These are phyloP conservation scores for Takakia lepidozioides DNA, from an alignment of 225 moss, liverwort and hornwort species.

Conservation along the genomic window DNA sequence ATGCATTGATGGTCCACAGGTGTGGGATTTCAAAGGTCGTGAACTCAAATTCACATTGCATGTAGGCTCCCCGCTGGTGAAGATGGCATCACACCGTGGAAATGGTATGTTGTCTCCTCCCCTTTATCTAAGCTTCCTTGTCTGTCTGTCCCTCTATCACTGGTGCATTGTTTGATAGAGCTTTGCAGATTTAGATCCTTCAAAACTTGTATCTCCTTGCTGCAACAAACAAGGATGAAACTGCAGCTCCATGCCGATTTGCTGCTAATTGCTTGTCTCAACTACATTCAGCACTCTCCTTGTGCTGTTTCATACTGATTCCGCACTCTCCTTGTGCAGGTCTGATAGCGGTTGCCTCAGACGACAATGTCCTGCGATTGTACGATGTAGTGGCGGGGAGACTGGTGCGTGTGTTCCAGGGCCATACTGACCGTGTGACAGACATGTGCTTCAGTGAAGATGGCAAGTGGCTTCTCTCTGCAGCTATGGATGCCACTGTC, in stretches of 20 bases:
- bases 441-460: slow-evolving; percentile 95
- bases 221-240: too few relatives aligned
- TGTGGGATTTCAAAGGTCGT: slow-evolving; percentile 73
- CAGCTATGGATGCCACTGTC: slow-evolving; percentile 87
- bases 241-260: too few relatives aligned
- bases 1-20: slow-evolving; percentile 22
- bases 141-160: too few relatives aligned
- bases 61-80: slow-evolving; percentile 63
- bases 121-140: too few relatives aligned
- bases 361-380: slow-evolving; percentile 76
- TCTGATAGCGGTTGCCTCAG: slow-evolving; percentile 69
- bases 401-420: slow-evolving; percentile 69
- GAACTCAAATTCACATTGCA: slow-evolving; percentile 40
- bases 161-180: too few relatives aligned
- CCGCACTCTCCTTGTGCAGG: slow-evolving; percentile 25
- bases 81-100: slow-evolving; percentile 63
- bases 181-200: too few relatives aligned
- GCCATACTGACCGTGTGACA: slow-evolving; percentile 89
- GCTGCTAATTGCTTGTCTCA: too few relatives aligned
- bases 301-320: too few relatives aligned
- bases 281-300: too few relatives aligned
- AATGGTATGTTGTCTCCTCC: slow-evolving; percentile 56
- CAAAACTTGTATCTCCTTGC: too few relatives aligned
- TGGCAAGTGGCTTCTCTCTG: slow-evolving; percentile 78
- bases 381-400: slow-evolving; percentile 78